Evolutionary conservation across 306 rosid genomes (phyloP).

Genomic region (Inga laurina): DNA sequence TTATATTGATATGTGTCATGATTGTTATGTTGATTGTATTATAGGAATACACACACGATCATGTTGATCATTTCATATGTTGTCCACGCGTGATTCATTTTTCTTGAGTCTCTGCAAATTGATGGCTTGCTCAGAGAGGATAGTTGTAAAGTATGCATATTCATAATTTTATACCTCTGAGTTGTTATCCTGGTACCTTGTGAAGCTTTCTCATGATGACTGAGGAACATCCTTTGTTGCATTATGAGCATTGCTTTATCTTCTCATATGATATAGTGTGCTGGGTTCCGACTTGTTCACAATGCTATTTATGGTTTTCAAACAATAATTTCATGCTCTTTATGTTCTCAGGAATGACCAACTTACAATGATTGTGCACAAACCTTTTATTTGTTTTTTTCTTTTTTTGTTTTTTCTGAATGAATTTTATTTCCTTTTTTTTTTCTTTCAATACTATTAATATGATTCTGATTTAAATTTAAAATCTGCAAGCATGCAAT

Average conservation of each 20-base stretch:
- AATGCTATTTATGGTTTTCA: not conserved
- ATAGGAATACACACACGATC: not conserved
- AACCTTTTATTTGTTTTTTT: not conserved
- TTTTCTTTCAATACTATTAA: not conserved
- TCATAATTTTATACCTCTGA: not conserved
- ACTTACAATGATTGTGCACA: not conserved
- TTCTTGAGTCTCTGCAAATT: not conserved
- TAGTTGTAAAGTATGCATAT: not conserved
- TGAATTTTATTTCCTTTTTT: not conserved
- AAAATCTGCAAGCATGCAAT: not conserved
- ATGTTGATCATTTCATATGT: not conserved
- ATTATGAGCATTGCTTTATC: not conserved
- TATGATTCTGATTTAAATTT: constrained; percentile 18
- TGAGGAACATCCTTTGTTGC: not conserved
- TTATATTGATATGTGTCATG: not conserved
- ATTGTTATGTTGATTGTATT: not conserved
- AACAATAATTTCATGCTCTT: not conserved
- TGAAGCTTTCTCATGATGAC: not conserved
- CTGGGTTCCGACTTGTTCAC: not conserved
- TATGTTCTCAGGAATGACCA: constrained; percentile 10
- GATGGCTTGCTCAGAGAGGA: not conserved
- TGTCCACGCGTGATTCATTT: not conserved
- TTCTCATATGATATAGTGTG: not conserved
- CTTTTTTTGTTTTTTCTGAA: no score
- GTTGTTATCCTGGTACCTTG: not conserved